phyloP scores from a whole-genome alignment of 805 yeast species.

The Metschnikowia reukaufii region DNA sequence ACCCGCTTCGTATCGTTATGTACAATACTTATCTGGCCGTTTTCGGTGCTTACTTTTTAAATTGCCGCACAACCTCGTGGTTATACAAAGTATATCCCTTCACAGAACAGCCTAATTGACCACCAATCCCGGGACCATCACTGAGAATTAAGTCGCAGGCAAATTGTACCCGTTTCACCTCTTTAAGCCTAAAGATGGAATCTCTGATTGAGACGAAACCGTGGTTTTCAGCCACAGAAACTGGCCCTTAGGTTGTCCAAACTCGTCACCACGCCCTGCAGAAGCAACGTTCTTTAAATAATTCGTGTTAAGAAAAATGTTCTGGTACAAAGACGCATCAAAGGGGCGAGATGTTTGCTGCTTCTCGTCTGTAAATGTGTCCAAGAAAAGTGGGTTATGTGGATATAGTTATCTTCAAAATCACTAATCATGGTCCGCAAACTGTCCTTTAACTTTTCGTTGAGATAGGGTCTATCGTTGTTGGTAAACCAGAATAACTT shows the following conservation, averaged over 20 bases:
- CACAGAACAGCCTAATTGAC: constrained; percentile 56
- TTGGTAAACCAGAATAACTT: constrained; percentile 74
- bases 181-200: constrained; percentile 55
- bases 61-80: constrained; percentile 51
- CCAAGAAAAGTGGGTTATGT: constrained; percentile 64
- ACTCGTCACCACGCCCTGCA: constrained; percentile 19
- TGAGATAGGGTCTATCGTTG: constrained; percentile 63
- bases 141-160: constrained; percentile 59
- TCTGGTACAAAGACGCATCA: constrained; percentile 49
- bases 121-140: constrained; percentile 38
- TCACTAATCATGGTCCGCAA: constrained; percentile 62
- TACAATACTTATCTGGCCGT: constrained; percentile 53
- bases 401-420: constrained; percentile 52
- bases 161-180: constrained; percentile 62
- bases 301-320: constrained; percentile 53
- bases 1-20: constrained; percentile 23
- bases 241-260: not conserved
- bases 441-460: constrained; percentile 43
- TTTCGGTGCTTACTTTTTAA: constrained; percentile 55
- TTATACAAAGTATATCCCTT: constrained; percentile 68
- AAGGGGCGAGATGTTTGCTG: constrained; percentile 28
- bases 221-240: constrained; percentile 13
- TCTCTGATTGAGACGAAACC: constrained; percentile 38
- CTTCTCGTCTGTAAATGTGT: constrained; percentile 10
- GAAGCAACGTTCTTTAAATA: constrained; percentile 23